Evolutionary conservation across 768 basidiomycete species (phyloP).

Genomic region (Rhodotorula paludigena): DNA sequence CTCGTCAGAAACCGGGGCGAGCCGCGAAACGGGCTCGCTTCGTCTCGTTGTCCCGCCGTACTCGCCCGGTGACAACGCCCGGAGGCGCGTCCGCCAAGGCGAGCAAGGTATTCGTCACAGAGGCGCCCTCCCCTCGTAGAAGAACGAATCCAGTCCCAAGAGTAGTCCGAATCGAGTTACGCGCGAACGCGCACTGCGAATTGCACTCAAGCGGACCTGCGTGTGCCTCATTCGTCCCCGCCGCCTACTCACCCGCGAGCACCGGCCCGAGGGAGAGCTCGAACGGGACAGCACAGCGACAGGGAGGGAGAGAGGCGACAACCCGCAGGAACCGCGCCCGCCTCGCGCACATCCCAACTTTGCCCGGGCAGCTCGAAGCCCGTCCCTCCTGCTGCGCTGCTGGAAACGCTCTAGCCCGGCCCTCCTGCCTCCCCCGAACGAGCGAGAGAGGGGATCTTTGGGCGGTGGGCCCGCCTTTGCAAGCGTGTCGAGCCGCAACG

Average conservation of each 20-base stretch:
- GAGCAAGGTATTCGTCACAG: neutral
- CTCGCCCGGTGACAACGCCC: neutral
- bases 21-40: constrained; percentile 13
- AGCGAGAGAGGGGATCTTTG: constrained; percentile 1
- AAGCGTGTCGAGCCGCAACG: constrained; percentile 2
- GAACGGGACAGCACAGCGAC: neutral
- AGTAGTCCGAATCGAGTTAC: constrained; percentile 32
- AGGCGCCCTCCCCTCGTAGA: neutral
- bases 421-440: neutral
- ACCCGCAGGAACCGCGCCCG: constrained; percentile 9
- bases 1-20: constrained; percentile 19
- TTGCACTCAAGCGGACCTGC: constrained; percentile 20
- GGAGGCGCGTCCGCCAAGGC: neutral
- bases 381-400: neutral
- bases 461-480: neutral
- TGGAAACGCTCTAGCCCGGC: neutral
- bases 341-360: constrained; percentile 20
- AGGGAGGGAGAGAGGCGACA: neutral
- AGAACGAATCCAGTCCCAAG: constrained; percentile 2
- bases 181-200: constrained; percentile 4
- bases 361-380: neutral
- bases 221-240: neutral
- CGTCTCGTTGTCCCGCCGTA: neutral
- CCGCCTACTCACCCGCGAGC: neutral
- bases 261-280: neutral